Evolutionary conservation across 208 protist genomes (phyloP), one percentile per base, ranked within the genome.

Genomic region (Angomonas desouzai): DNA sequence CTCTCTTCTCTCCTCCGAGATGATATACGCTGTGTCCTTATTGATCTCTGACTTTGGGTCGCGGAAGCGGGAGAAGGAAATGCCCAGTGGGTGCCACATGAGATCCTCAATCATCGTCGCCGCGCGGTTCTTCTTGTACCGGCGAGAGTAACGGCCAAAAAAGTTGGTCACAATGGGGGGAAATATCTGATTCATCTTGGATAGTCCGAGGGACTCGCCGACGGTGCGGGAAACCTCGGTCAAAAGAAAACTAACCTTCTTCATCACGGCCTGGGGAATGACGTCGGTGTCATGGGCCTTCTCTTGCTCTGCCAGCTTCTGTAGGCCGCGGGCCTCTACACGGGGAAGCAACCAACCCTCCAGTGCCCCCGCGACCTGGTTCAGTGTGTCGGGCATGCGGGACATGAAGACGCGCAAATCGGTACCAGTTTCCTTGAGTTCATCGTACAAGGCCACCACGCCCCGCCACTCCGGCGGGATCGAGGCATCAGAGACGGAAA

Each of bases 361-460:
- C 57, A 83, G 48, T 36, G 33, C 6, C 1, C 53, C 29, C 0
- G 77, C 68, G 3, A 87, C 34, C 11, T 65, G 0, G 27, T 59
- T 49, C 23, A 91, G 32, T 55, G 85, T 56, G 23, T 77, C 27
- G 0, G 75, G 73, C 11, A 61, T 48, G 48, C 78, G 70, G 49
- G 69, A 53, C 16, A 81, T 59, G 33, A 81, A 48, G 27, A 69
- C 72, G 40, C 69, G 69, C 25, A 90, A 61, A 40, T 83, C 75
- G 23, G 77, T 51, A 25, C 69, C 40, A 25, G 32, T 27, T 25
- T 75, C 55, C 36, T 77, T 74, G 58, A 81, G 72, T 51, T 81
- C 77, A 28, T 83, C 68, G 64, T 77, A 78, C 48, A 91, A 74
- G 40, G 65, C 59, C 22, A 84, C 28, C 23, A 77, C 47, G 3